Base-by-base conservation (phyloP, 129 eudicot species). In the Lactuca sativa region DNA sequence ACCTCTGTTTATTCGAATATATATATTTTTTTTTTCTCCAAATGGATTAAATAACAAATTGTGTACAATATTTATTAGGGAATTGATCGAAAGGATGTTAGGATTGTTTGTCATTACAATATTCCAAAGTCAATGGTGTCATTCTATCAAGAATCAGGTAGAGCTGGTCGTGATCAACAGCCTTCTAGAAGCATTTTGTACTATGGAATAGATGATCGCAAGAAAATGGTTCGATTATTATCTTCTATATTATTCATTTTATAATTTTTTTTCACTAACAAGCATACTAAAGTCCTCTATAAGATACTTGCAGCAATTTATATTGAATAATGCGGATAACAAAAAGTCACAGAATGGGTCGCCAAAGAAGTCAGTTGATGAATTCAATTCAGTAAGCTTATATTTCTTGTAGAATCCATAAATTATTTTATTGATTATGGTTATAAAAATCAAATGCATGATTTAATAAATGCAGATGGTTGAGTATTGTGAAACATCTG, bases 131-230 rank as follows among this genome's bases (percentile, higher is more conserved):
- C 97, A 37, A 93, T 93, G 98, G 98, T 89, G 69, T 67, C 92
- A 34, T 93, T 93, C 76, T 93, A 93, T 70, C 98, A 93, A 81
- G 98, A 93, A 79, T 93, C 98, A 4, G 98, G 98, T 75, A 91
- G 98, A 85, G 98, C 97, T 82, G 98, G 98, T 33, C 98, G 98
- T 71, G 98, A 93, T 83, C 97, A 89, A 77, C 71, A 75, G 74
- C 88, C 92, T 21, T 87, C 87, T 40, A 82, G 81, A 83, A 93
- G 98, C 74, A 75, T 89, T 11, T 69, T 93, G 64, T 93, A 93
- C 79, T 93, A 89, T 52, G 96, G 98, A 82, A 70, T 89, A 76
- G 97, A 90, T 76, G 98, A 93, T 66, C 82, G 87, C 79, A 93
- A 83, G 72, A 93, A 74, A 80, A 93, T 93, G 97, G 97, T 90